phyloP scores from a whole-genome alignment of 768 basidiomycete genomes.

The Rhizopogon vinicolor region DNA sequence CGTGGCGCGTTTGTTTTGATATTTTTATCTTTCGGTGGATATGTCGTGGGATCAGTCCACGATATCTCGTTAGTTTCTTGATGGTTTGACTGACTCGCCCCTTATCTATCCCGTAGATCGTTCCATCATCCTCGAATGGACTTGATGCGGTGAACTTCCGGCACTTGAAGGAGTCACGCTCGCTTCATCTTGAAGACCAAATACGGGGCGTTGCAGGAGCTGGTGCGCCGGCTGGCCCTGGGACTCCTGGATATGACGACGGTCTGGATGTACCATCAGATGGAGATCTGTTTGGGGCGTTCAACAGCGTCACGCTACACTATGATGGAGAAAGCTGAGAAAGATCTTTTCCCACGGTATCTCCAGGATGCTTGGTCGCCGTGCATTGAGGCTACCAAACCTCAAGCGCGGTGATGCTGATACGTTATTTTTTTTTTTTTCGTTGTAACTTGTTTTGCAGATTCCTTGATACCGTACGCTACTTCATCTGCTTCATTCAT shows the following conservation, averaged over 20 bases:
- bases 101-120: slow-evolving; percentile 53
- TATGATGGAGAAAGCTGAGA: slow-evolving; percentile 65
- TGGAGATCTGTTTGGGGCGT: slow-evolving; percentile 77
- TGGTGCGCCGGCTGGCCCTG: slow-evolving; percentile 20
- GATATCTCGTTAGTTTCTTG: slow-evolving; percentile 6
- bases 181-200: slow-evolving; percentile 82
- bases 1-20: neutral
- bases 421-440: neutral
- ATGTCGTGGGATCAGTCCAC: slow-evolving; percentile 5
- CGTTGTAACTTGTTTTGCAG: slow-evolving; percentile 5
- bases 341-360: neutral
- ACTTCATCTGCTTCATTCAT: slow-evolving; percentile 15
- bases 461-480: slow-evolving; percentile 2
- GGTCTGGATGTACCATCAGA: slow-evolving; percentile 40
- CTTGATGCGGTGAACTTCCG: slow-evolving; percentile 88
- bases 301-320: slow-evolving; percentile 86
- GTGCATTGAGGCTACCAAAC: neutral
- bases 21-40: neutral
- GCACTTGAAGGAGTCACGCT: slow-evolving; percentile 83
- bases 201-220: slow-evolving; percentile 33
- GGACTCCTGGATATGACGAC: slow-evolving; percentile 39
- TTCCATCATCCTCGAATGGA: slow-evolving; percentile 70
- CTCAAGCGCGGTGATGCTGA: neutral
- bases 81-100: slow-evolving; percentile 13
- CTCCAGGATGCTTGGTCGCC: neutral